These are phyloP conservation scores for Ambrosia hybrid DNA, from an alignment of 140 eudicot genomes.

Conservation along the genomic window DNA sequence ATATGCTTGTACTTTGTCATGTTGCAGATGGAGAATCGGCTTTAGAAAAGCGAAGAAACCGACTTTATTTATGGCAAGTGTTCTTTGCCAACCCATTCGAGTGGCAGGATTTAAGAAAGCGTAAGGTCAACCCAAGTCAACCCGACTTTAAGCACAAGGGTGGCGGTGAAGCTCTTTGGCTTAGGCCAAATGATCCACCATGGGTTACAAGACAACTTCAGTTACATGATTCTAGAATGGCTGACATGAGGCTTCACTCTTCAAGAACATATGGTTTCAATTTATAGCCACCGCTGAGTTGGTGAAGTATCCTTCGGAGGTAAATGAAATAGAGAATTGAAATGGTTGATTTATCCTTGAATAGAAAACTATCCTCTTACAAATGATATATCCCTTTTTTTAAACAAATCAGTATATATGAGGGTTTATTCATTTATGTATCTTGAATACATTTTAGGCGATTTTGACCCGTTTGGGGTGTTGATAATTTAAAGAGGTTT, in stretches of 20 bases:
- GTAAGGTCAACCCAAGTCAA: constrained; percentile 41
- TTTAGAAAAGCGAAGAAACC: constrained; percentile 39
- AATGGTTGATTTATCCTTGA: too few species aligned
- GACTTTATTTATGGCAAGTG: constrained; percentile 75
- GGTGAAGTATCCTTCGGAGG: background rate
- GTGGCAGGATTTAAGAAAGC: constrained; percentile 67
- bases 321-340: background rate
- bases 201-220: constrained; percentile 67
- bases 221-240: constrained; percentile 55
- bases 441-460: too few species aligned
- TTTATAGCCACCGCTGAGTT: constrained; percentile 26
- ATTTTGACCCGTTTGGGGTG: too few species aligned
- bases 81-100: constrained; percentile 70
- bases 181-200: constrained; percentile 57
- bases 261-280: constrained; percentile 2
- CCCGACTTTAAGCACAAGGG: constrained; percentile 77
- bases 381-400: too few species aligned
- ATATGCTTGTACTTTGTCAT: constrained; percentile 8
- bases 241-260: constrained; percentile 1
- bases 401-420: too few species aligned
- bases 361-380: too few species aligned
- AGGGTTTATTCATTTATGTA: too few species aligned
- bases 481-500: too few species aligned
- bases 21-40: constrained; percentile 40
- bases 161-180: constrained; percentile 76